Base-by-base conservation (phyloP, 2,329 filamentous ascomycete species). In the Anthostomella pinea region DNA sequence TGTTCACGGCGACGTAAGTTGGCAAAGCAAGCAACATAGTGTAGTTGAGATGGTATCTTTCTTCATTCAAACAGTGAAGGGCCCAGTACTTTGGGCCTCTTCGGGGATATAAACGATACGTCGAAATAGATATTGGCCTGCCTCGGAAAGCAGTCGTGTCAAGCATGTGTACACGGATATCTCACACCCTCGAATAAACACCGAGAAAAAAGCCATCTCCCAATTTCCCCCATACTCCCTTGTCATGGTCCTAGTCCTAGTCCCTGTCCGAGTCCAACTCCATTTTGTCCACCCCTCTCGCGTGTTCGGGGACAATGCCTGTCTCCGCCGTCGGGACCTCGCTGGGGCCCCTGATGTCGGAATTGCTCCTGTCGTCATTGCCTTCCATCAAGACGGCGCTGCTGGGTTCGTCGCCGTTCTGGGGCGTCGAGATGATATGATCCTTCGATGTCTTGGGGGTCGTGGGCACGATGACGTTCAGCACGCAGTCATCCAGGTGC, bases 401-500 rank as follows among this genome's bases (percentile, higher is more conserved):
- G 26, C 33, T 43, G 21, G 49, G 52, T 13, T 52, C 46, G 17
- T 54, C 51, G 20, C 36, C 32, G 33, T 51, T 51, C 30, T 57
- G 52, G 7, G 53, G 49, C 14, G 54, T 55, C 15, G 52, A 52
- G 3, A 47, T n/a, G n/a, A n/a, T 47, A 22, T 44, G 47, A 14
- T 52, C 54, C 30, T 51, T 53, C 18, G 53, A 35, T 8, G 41
- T 39, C 37, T 64, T 65, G 0, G 63, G 61, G 3, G 60, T 62
- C 6, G 64, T 58, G 5, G 75, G 73, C 10, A 78, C 72, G 34
- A 80, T 77, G 11, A 77, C 75, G 33, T 75, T 75, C 27, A 80
- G 64, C 21, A 80, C 75, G 36, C 76, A 80, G 49, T 80, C 76
- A 48, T 85, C 91, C 49, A 96, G 71, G 71, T 97, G 91, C 68